phyloP scores from a whole-genome alignment of 1,284 basidiomycete genomes.

The Trametes hirsuta region DNA sequence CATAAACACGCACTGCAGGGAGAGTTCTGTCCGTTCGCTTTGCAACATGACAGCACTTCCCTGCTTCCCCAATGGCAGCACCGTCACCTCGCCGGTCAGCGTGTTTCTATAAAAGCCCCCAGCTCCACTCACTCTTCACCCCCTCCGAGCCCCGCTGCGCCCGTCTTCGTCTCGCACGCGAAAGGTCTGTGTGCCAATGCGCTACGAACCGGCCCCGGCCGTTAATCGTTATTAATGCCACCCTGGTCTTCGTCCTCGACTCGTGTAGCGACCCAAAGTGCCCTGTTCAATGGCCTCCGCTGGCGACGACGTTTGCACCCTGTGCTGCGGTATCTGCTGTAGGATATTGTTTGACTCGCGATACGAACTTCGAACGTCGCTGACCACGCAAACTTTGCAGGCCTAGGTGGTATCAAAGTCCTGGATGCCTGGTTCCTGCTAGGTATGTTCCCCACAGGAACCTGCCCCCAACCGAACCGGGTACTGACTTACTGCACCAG shows the following conservation, averaged over 20 bases:
- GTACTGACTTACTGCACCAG: not conserved
- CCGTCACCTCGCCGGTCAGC: not conserved
- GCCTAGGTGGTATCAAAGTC: conserved; percentile 12
- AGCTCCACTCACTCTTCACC: no score
- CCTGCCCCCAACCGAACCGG: not conserved
- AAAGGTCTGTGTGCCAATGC: no score
- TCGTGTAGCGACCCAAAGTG: not conserved
- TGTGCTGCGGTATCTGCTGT: conserved; percentile 25
- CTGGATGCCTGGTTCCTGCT: conserved; percentile 14
- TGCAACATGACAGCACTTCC: not conserved
- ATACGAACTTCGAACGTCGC: not conserved
- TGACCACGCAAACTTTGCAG: not conserved
- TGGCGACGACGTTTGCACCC: conserved; percentile 10
- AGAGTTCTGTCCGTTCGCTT: not conserved
- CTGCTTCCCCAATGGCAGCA: not conserved
- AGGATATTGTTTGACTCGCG: not conserved
- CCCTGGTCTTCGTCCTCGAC: not conserved
- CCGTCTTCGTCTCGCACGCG: no score
- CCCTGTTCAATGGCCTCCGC: conserved; percentile 6
- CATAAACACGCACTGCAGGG: not conserved
- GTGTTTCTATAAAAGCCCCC: not conserved
- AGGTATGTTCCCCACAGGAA: not conserved
- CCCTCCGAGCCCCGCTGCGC: no score
- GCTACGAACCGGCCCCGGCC: no score
- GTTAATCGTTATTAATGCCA: not conserved